Conservation (phyloP, 2,329 filamentous ascomycete genomes). For the Ustulina deusta region DNA sequence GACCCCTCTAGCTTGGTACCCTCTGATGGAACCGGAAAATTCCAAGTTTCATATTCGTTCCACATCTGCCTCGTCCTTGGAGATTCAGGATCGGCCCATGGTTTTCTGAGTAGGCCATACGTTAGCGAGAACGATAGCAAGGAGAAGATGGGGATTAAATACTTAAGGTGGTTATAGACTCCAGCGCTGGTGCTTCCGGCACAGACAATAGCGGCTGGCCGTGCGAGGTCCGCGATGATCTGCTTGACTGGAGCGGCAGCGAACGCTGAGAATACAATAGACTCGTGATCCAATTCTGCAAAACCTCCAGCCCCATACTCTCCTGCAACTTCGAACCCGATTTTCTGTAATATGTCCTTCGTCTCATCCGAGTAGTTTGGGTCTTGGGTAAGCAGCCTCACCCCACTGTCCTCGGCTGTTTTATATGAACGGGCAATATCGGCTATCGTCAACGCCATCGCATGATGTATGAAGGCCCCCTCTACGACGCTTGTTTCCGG, state of each 20-base stretch:
- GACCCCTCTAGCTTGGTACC: not conserved
- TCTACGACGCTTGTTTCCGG: slow-evolving; percentile 37
- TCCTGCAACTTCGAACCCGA: slow-evolving; percentile 47
- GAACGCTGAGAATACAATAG: slow-evolving; percentile 53
- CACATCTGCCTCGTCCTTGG: slow-evolving; percentile 45
- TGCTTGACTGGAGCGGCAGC: slow-evolving; percentile 53
- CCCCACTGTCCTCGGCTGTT: slow-evolving; percentile 9
- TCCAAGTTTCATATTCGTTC: slow-evolving; percentile 36
- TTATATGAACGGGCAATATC: slow-evolving; percentile 33
- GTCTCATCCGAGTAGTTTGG: slow-evolving; percentile 41
- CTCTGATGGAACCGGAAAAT: not conserved
- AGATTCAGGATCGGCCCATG: slow-evolving; percentile 40
- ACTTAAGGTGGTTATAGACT: slow-evolving; percentile 9
- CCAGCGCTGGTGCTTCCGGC: not conserved
- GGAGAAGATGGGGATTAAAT: slow-evolving; percentile 16
- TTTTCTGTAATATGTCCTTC: slow-evolving; percentile 39
- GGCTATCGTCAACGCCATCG: slow-evolving; percentile 45
- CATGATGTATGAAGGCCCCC: slow-evolving; percentile 40
- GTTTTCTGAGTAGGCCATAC: slow-evolving; percentile 34
- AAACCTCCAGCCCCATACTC: slow-evolving; percentile 50
- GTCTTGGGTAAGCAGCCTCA: slow-evolving; percentile 47
- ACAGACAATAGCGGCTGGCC: slow-evolving; percentile 45
- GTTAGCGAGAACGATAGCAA: slow-evolving; percentile 32
- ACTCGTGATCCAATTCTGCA: slow-evolving; percentile 53
- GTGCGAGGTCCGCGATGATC: slow-evolving; percentile 55